Base-by-base conservation (phyloP, 2,329 filamentous ascomycete species). In the Arthrocladium fulminans region DNA sequence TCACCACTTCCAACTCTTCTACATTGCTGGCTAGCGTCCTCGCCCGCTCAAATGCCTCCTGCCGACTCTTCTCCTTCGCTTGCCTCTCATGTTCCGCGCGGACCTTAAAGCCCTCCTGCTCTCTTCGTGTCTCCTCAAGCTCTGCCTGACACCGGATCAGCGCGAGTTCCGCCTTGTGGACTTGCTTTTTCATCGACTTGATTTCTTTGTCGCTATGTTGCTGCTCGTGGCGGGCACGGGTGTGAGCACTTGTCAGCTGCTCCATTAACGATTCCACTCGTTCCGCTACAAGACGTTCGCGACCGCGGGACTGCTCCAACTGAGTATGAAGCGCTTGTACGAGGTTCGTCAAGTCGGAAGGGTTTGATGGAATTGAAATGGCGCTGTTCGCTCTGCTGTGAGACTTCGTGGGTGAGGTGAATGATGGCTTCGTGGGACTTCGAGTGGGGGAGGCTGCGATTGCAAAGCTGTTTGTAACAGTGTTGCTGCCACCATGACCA, bases 161-260 rank as follows among this genome's bases (percentile, higher is more conserved):
- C 2, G 67, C 65, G 1, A 76, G 76, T 5, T 74, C 73, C 5
- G 74, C 72, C 44, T 75, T 76, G 57, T 78, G 79, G 1, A 75
- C 74, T 56, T 79, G 76, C 59, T 79, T 80, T 15, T 74, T 66
- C 34, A 73, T 67, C 45, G 72, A 71, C 38, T 74, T 66, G 25
- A 79, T 68, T 57, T 80, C 76, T 53, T 78, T 79, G 54, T 79
- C 74, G 53, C 76, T 79, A 5, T 77, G 60, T 2, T 64, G 57
- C 52, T 70, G 62, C 54, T 73, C 69, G 47, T 72, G 67, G 10
- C 61, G 62, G 51, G 75, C 68, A 30, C 73, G 67, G 54, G 74
- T 71, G 58, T 77, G 77, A 12, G 70, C 65, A 9, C 66, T 64
- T 27, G 73, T 67, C 29, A 75, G 61, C 56, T 79, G 75, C 56